Evolutionary conservation across 225 moss, liverwort and hornwort genomes (phyloP), one percentile per base, ranked within the genome.

Genomic region (Ulota crispa): DNA sequence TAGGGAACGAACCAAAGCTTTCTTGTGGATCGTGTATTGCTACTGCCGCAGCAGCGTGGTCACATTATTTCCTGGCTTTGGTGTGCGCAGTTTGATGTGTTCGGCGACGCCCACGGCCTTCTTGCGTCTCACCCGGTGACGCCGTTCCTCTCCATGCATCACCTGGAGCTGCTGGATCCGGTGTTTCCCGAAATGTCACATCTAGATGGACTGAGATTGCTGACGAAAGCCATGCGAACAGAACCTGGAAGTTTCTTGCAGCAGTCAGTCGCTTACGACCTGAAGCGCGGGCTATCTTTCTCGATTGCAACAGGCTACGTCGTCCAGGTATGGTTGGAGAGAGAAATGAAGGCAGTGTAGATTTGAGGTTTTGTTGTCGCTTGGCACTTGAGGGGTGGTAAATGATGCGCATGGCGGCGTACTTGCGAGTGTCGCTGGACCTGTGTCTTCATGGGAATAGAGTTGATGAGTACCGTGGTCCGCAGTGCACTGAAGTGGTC

Each of bases 141-240:
- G n/a, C 98, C 98, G n/a, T 99, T 99, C 88, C 54, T 99, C 78
- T 96, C 98, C 9, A 93, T 99, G 78, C 98, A 99, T 73, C 98
- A 99, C 80, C 84, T 95, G 86, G 95, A 99, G 84, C 83, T 99
- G 28, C 87, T 99, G 66, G 85, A 92, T 52, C 98, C 95, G 19
- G 81, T 96, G 34, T 90, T 99, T 5, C 98, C 98, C 20, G 70
- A 90, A 10, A 81, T 88, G 86, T 88, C 90, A 24, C 93, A 94
- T 14, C 75, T 96, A 79, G 94, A 99, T 61, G 94, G 95, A 15
- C 87, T 99, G 24, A 83, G 88, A 10, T 83, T 90, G 61, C 83
- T 99, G 47, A 84, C 88, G 6, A 85, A 89, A 57, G 95, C 93
- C 0, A 95, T 99, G 98, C 90, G 85, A 76, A 86, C 92, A 1